Evolutionary conservation across 108 stramenopile genomes (phyloP), one percentile per base, ranked within the genome.

Genomic region (Skeletonema marinoi): DNA sequence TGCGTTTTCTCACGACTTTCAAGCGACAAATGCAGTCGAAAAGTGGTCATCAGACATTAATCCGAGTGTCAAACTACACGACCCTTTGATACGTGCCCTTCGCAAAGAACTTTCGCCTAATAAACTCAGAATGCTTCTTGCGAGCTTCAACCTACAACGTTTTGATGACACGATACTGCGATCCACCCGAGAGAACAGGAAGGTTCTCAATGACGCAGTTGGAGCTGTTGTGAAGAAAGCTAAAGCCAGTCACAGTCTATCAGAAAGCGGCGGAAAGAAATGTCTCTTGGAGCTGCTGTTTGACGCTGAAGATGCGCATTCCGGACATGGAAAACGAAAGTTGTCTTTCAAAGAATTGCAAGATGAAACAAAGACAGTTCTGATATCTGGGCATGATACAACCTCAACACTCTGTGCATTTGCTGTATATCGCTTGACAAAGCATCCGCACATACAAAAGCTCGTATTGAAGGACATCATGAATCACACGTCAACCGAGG

Each of bases 371-470:
- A 89, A 89, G 69, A 89, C 88, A 11, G 87, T 92, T 56, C 16
- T 92, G 60, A 12, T 88, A 25, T 88, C 91, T 19, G 91, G 60
- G 21, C 91, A 92, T 65, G 91, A 92, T 61, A 92, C 91, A 13
- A 88, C 85, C 17, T 46, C 88, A n/a, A 88, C 88, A 59, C 85
- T 84, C 74, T 86, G 84, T 59, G 65, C 78, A 13, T 89, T 83
- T 87, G 84, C 88, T 0, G 59, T 89, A 25, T 88, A 86, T 70
- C 83, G 77, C 56, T 63, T 92, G 21, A 66, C 69, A 25, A 78
- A 82, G 46, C 35, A 92, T 60, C 78, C 80, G n/a, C 78, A 79
- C 17, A 65, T 87, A 9, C 80, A 84, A 63, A 48, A 88, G 48
- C 81, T 60, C 68, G 77, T 92, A 33, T 81, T 61, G 29, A 51